Evolutionary conservation across 2,329 filamentous ascomycete species (phyloP), one percentile per base, ranked within the genome.

Genomic region (Colletotrichum tabaci): DNA sequence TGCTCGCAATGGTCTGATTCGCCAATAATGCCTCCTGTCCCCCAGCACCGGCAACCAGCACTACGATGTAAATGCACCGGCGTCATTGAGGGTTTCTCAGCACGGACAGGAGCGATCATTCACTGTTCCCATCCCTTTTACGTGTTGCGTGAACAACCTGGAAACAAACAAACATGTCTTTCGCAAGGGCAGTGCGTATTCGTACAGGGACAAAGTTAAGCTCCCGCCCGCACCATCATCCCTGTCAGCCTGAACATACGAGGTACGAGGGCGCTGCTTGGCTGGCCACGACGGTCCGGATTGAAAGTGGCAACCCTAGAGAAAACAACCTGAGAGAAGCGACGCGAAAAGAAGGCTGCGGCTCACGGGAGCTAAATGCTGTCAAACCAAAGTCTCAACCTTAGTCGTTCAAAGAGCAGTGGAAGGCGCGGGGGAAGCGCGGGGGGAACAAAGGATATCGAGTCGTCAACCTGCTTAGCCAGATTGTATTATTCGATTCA

Each of bases 301-400:
- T 67, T 16, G n/a, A 52, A 57, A 55, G 50, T 42, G 46, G 57
- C 44, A 53, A 47, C 21, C 15, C 16, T 18, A 49, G 21, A 23
- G 46, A 35, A 38, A 23, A 46, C 44, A 35, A 40, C 26, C 15
- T 13, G 35, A 42, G 30, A 18, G 46, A 35, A 38, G 23, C 38
- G 46, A 47, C n/a, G 42, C n/a, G 26, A 49, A 63, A 58, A 57
- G 18, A 53, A 55, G 26, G 58, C 30, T 55, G 53, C 61, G 52
- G 64, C 52, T 68, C 58, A 58, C 61, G 26, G 38, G 38, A 68
- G 46, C 60, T 49, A 47, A 55, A 46, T 44, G 9, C 30, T 68
- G 57, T 49, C 68, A 60, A 21, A 23, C 42, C 49, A 21, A 66
- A 42, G 30, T 49, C 50, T 30, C 53, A 68, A 68, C 58, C 49